Evolutionary conservation across 2,329 filamentous ascomycete genomes (phyloP).

Genomic region (Fusarium sp.): DNA sequence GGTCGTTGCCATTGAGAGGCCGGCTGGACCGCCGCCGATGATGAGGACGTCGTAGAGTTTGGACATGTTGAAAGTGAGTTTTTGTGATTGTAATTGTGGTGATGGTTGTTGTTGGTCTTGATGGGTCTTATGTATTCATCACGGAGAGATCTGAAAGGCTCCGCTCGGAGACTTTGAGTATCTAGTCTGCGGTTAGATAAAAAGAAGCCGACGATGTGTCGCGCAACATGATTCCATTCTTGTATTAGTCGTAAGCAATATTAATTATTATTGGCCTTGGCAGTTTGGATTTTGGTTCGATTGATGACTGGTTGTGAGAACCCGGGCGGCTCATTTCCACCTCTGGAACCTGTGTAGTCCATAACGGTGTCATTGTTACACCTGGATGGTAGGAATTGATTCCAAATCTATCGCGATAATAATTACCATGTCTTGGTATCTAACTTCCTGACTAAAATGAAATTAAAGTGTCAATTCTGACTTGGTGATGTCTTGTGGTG

Average conservation of each 20-base stretch:
- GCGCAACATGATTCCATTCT: background rate
- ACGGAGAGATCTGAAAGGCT: constrained; percentile 32
- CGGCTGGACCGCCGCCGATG: constrained; percentile 64
- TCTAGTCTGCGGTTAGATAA: background rate
- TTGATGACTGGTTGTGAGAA: background rate
- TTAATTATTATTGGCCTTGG: rapidly evolving
- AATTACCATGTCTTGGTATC: rapidly evolving
- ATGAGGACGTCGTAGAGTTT: constrained; percentile 62
- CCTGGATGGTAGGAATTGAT: background rate
- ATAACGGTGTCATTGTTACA: no score
- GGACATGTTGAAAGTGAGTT: no score
- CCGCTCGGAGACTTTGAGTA: constrained; percentile 43
- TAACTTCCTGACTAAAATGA: no score
- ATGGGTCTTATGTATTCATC: constrained; percentile 12
- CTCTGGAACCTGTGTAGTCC: background rate
- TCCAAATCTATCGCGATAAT: background rate
- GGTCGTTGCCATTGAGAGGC: constrained; percentile 58
- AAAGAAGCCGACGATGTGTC: background rate
- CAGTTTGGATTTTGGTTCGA: no score
- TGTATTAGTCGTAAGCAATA: rapidly evolving
- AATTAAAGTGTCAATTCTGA: background rate
- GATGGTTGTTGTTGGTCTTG: background rate
- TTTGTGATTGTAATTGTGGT: no score
- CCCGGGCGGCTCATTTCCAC: background rate
- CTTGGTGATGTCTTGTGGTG: background rate